Evolutionary conservation across 1,139 yeast species (phyloP), one percentile per base, ranked within the genome.

Genomic region (Suhomyces yuchorum): DNA sequence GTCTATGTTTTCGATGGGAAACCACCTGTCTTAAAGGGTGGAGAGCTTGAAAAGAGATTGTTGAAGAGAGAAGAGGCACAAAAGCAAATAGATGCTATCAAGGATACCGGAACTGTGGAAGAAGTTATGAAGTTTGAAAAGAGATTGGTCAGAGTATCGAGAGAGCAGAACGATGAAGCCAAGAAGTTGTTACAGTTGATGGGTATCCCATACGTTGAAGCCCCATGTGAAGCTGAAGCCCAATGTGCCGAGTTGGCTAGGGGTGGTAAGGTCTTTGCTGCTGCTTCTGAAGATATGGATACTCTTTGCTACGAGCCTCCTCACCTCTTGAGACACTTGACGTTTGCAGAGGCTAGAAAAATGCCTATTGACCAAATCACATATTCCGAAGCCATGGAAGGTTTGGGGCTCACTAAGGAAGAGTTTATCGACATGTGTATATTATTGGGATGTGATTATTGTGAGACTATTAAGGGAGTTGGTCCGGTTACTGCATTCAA

Each of bases 241-340:
- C 98, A 93, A 61, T 93, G 99, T 73, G 99, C 99, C 0, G 96
- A 84, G 55, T 71, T 93, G 49, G 97, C 98, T 2, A 81, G 83
- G 51, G 82, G 83, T 14, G 97, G 96, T 4, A 86, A 85, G 61
- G 98, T 93, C 0, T 93, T 84, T 64, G 99, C 96, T 11, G 97
- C 99, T 2, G 99, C 98, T 0, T 88, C 96, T 3, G 99, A 93
- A 65, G 99, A 93, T 80, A 93, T 93, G 99, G 99, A 93, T 68
- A 95, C 99, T 0, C 68, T 93, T 49, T 93, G 98, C 61, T 93
- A 93, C 65, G 84, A 83, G 47, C 89, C 98, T 1, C 96, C 97
- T 2, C 82, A 73, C 51, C 70, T 93, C 49, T 73, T 93, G 53
- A 80, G 99, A 56, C 96, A 93, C 65, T 77, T 93, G 67, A 93